phyloP scores from a whole-genome alignment of 371 early-diverging fungal species.

The Smittium culicis region DNA sequence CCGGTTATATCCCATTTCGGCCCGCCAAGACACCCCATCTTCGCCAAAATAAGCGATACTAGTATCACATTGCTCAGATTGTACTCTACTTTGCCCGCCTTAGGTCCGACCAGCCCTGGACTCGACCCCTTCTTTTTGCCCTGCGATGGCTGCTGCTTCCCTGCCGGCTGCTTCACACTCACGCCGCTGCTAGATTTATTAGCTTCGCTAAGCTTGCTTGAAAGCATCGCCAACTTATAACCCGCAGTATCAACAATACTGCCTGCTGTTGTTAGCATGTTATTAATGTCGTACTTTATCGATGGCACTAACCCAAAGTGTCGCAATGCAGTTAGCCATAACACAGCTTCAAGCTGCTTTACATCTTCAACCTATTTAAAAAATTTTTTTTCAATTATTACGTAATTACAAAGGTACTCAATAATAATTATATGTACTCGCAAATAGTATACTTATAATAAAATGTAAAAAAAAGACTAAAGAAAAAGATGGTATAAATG shows the following conservation, averaged over 20 bases:
- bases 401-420: no score
- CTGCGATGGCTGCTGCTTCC: neutral
- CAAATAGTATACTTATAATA: neutral
- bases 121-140: neutral
- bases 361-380: neutral
- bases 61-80: neutral
- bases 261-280: neutral
- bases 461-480: neutral
- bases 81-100: neutral
- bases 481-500: neutral
- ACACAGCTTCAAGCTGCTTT: neutral
- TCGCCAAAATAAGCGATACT: neutral
- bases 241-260: neutral
- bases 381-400: no score
- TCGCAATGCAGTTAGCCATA: slow-evolving; percentile 8
- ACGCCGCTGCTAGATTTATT: no score
- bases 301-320: slow-evolving; percentile 5
- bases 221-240: neutral
- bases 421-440: no score
- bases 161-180: no score
- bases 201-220: neutral
- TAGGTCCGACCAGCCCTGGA: neutral
- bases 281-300: neutral
- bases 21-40: neutral
- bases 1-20: no score